Evolutionary conservation across 306 rosid species (phyloP).

Genomic region (Pyrus communis): DNA sequence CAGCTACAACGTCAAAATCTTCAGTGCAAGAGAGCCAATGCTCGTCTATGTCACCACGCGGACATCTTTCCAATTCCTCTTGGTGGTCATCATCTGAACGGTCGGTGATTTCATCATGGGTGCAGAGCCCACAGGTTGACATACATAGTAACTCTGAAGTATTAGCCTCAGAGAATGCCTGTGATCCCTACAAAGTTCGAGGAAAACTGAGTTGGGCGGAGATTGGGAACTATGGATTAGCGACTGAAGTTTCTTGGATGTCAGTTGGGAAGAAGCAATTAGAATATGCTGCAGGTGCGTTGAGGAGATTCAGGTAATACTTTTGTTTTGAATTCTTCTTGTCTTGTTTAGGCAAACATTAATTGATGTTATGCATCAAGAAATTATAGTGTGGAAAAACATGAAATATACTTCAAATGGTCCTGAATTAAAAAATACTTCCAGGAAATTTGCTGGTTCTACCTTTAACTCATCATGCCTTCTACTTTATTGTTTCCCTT

Average conservation of each 20-base stretch:
- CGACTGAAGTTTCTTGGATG: slow-evolving; percentile 82
- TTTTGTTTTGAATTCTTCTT: neutral
- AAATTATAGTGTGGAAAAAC: neutral
- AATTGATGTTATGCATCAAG: neutral
- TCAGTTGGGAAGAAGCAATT: slow-evolving; percentile 77
- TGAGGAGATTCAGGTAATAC: slow-evolving; percentile 59
- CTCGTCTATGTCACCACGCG: slow-evolving; percentile 46
- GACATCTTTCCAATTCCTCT: slow-evolving; percentile 54
- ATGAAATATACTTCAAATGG: neutral
- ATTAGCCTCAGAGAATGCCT: slow-evolving; percentile 43
- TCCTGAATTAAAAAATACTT: neutral
- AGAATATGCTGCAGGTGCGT: slow-evolving; percentile 72
- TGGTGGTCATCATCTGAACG: slow-evolving; percentile 77
- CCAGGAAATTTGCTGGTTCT: neutral
- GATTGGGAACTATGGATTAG: slow-evolving; percentile 55
- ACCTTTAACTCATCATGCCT: neutral
- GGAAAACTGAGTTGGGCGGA: slow-evolving; percentile 69
- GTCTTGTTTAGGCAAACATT: neutral
- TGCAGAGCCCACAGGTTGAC: slow-evolving; percentile 61
- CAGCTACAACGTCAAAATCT: slow-evolving; percentile 31
- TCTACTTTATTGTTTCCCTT: neutral
- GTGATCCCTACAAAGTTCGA: slow-evolving; percentile 61
- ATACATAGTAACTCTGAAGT: slow-evolving; percentile 44
- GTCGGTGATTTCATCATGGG: slow-evolving; percentile 47
- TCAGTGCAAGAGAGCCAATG: slow-evolving; percentile 32